These are phyloP conservation scores for Cinnamomum micranthum DNA, from an alignment of 164 flowering plant species.

Conservation along the genomic window DNA sequence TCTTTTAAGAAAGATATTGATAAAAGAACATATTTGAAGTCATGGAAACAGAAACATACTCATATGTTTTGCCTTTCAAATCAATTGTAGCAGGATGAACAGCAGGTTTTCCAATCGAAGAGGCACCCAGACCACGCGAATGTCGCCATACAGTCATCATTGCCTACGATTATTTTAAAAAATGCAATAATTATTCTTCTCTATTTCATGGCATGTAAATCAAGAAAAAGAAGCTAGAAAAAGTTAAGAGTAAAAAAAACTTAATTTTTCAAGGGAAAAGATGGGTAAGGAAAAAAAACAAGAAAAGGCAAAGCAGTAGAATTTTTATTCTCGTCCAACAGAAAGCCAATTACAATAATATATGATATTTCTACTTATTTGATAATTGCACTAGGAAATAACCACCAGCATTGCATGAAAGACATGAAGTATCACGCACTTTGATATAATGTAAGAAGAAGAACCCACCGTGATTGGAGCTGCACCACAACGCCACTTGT, in stretches of 20 bases:
- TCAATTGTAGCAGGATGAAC: slow-evolving; percentile 89
- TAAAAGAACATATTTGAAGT: not conserved
- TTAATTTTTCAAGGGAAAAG: slow-evolving; percentile 59
- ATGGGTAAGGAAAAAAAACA: not conserved
- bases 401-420: not conserved
- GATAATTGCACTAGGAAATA: not conserved
- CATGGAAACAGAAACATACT: slow-evolving; percentile 43
- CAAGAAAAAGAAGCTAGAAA: not conserved
- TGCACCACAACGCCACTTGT: slow-evolving; percentile 98
- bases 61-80: slow-evolving; percentile 91
- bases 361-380: not conserved
- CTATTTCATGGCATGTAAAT: not conserved
- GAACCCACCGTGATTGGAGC: slow-evolving; percentile 83
- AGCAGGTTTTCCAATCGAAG: slow-evolving; percentile 76
- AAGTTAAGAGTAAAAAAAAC: not conserved
- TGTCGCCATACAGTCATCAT: slow-evolving; percentile 96
- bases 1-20: not conserved
- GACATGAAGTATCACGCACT: not conserved
- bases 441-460: not conserved
- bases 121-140: slow-evolving; percentile 64
- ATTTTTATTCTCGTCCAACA: not conserved
- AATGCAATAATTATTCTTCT: not conserved
- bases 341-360: not conserved
- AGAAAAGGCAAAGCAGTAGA: not conserved
- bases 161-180: slow-evolving; percentile 35